Percentiles rank a stretch among this genome's conserved stretches.
Conservation (phyloP, 1,284 basidiomycete genomes). For the Chalciporus sp. region DNA sequence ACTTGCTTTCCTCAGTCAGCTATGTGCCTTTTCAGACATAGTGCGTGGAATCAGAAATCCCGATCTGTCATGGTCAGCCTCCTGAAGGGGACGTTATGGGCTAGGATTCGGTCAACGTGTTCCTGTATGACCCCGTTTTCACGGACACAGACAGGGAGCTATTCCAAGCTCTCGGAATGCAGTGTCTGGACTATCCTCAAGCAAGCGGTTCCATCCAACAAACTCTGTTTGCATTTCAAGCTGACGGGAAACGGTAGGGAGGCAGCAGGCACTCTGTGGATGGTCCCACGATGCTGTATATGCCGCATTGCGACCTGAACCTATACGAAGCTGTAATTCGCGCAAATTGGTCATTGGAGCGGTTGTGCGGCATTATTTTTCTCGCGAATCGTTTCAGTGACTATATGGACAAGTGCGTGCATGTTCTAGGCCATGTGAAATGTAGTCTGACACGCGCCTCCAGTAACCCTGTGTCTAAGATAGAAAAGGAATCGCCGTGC, state of each 20-base stretch:
- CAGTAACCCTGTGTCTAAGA: constrained; percentile 40
- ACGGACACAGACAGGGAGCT: constrained; percentile 56
- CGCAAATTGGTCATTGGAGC: constrained; percentile 56
- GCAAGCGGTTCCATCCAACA: constrained; percentile 35
- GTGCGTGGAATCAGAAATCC: constrained; percentile 45
- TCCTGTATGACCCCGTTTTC: constrained; percentile 72
- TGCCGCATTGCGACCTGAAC: constrained; percentile 75
- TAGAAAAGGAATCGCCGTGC: constrained; percentile 32
- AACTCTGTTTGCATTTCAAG: constrained; percentile 1
- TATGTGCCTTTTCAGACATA: constrained; percentile 53
- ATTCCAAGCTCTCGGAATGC: constrained; percentile 51
- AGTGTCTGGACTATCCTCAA: constrained; percentile 51
- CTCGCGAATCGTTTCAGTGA: constrained; percentile 48
- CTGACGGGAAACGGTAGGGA: constrained; percentile 34
- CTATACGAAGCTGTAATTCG: constrained; percentile 67
- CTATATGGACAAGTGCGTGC: constrained; percentile 48
- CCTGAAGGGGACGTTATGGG: constrained; percentile 1
- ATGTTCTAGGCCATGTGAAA: constrained; percentile 40
- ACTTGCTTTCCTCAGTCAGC: constrained; percentile 61
- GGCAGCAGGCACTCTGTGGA: constrained; percentile 37
- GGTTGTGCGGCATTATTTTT: constrained; percentile 42
- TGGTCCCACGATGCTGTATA: constrained; percentile 63
- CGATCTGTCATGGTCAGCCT: not conserved
- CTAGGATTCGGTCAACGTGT: constrained; percentile 51
- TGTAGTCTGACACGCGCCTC: constrained; percentile 10